These are phyloP conservation scores for Erythrophleum fordii DNA, from an alignment of 306 rosid species.

Conservation along the genomic window DNA sequence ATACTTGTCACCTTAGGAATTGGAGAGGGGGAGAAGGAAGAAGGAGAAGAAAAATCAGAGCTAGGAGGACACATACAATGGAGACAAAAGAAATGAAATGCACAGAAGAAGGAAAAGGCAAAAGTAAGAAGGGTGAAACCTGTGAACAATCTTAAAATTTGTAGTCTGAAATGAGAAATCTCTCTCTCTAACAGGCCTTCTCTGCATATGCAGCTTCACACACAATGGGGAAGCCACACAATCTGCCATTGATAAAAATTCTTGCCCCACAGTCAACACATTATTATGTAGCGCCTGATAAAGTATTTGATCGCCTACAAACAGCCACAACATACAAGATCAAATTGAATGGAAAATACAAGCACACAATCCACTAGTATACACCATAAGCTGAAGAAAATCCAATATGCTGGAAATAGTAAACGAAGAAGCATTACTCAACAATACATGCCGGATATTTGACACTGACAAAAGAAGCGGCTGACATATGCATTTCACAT, in stretches of 20 bases:
- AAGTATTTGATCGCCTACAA: constrained; percentile 35
- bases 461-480: not conserved
- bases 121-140: constrained; percentile 49
- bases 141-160: constrained; percentile 39
- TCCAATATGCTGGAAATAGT: constrained; percentile 2
- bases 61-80: constrained; percentile 11
- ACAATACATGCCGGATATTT: not conserved
- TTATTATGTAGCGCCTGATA: constrained; percentile 22
- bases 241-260: constrained; percentile 62
- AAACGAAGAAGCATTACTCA: constrained; percentile 12
- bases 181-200: constrained; percentile 37
- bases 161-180: constrained; percentile 34
- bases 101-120: not conserved
- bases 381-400: constrained; percentile 4
- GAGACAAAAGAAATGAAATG: constrained; percentile 18
- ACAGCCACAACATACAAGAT: constrained; percentile 30
- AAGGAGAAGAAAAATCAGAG: constrained; percentile 2
- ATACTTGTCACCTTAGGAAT: not conserved
- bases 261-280: constrained; percentile 54
- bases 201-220: constrained; percentile 56
- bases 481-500: not conserved
- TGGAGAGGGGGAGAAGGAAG: not conserved
- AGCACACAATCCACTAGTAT: constrained; percentile 5
- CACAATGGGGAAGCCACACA: constrained; percentile 61
- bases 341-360: constrained; percentile 25